Base-by-base conservation (phyloP, 768 basidiomycete genomes). In the Cubamyces lactineus region DNA sequence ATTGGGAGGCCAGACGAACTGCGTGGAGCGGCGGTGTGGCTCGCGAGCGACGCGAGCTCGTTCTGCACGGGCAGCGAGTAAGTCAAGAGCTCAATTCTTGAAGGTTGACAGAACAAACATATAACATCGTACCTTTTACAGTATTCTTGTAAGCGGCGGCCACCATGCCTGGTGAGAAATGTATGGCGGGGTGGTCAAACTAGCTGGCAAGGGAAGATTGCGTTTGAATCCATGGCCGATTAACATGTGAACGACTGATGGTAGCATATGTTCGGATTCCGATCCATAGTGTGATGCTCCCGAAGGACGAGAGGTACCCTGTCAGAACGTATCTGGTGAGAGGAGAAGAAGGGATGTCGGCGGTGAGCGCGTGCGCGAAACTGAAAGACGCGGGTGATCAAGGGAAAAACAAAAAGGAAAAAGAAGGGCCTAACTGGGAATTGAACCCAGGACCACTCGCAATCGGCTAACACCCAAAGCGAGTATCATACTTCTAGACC, bases 1-100 rank as follows among this genome's bases (percentile, higher is more conserved):
- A 79, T 92, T 24, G 90, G 89, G 1, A 74, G 86, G 5, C 82
- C 86, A 0, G 88, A 91, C 67, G 89, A 92, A 71, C 68, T 91
- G 66, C 80, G 90, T 0, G 90, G 91, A 0, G 87, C 88, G 1
- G 75, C 83, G 47, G 76, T 81, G 0, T 92, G 89, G 89, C 74
- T 71, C 8, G 67, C 70, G 43, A 67, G 68, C 61, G 69, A 68
- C 24, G 65, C 66, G 12, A 88, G 86, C 3, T 87, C 82, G 23
- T 92, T 85, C 69, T 89, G 87, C 68, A 91, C 90, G 0, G 89
- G 89, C 0, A 90, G 88, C 86, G 88, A 91, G 89, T 91, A 66
- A 49, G 87, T 67, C 41, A 30, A 21, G 15, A 43, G 4, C 2
- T 21, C 28, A 5, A 15, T 12, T 2, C 17, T 34, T 13, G 24